Conservation (phyloP, 2,329 filamentous ascomycete genomes). For the Triangularia setosa region DNA sequence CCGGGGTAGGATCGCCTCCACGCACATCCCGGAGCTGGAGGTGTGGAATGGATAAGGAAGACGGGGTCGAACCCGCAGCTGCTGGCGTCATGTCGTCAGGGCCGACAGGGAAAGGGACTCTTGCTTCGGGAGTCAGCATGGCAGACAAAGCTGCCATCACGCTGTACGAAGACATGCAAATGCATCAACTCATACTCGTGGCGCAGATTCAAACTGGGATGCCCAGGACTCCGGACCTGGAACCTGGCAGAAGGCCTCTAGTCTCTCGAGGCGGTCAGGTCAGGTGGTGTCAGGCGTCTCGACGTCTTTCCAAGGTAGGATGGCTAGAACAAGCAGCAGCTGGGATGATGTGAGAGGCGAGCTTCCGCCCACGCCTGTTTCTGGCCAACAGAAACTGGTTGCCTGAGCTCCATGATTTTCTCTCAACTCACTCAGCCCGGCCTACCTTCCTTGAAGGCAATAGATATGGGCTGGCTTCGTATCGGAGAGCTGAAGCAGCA, state of each 20-base stretch:
- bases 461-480: not conserved
- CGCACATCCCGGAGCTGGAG: conserved; percentile 14
- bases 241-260: not conserved
- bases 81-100: conserved; percentile 21
- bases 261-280: not conserved
- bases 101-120: conserved; percentile 11
- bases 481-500: conserved; percentile 1
- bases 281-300: conserved; percentile 8
- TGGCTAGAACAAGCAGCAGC: conserved; percentile 8
- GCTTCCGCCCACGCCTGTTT: conserved; percentile 2
- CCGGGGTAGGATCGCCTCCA: conserved; percentile 14
- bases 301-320: conserved; percentile 4
- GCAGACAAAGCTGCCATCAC: not conserved
- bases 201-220: not conserved
- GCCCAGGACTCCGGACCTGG: not conserved
- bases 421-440: not conserved
- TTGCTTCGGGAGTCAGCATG: not conserved
- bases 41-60: conserved; percentile 16
- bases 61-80: conserved; percentile 10
- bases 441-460: not conserved
- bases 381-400: conserved; percentile 6
- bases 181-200: not conserved
- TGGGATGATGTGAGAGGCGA: conserved; percentile 12
- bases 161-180: not conserved
- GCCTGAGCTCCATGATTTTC: not conserved